A percentile compares a stretch with the other conserved stretches of the same genome.
These are phyloP conservation scores for Leptodermis oblonga DNA, from an alignment of 257 asterid species.

Conservation along the genomic window DNA sequence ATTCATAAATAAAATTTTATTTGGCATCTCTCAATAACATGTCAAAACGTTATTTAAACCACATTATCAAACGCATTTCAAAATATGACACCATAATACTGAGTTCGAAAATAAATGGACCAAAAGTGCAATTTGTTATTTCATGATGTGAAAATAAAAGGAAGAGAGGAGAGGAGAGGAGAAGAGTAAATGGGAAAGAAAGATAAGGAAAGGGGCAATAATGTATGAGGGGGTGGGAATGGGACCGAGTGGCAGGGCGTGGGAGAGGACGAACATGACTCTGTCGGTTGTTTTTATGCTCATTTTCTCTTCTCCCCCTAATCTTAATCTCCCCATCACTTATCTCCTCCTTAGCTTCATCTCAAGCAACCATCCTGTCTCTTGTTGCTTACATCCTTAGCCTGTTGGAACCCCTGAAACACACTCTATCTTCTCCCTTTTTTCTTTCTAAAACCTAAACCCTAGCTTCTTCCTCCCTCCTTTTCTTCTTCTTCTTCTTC, in stretches of 20 bases:
- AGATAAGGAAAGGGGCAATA: constrained; percentile 43
- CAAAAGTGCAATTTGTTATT: background rate
- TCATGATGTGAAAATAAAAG: background rate
- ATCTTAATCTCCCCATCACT: constrained; percentile 29
- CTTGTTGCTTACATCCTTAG: constrained; percentile 78
- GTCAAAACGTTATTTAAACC: background rate
- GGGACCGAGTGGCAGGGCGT: constrained; percentile 99
- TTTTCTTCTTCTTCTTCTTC: background rate
- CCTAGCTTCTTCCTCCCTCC: background rate
- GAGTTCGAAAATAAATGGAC: too few species aligned
- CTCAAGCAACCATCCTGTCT: constrained; percentile 95
- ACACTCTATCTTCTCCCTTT: constrained; percentile 8
- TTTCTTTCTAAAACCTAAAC: background rate
- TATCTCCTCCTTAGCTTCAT: constrained; percentile 50
- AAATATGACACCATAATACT: background rate
- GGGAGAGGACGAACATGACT: constrained; percentile 99
- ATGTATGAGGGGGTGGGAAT: constrained; percentile 58
- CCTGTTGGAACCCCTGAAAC: constrained; percentile 77
- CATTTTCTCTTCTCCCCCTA: constrained; percentile 38
- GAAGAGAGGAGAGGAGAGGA: background rate
- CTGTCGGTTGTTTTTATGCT: constrained; percentile 80
- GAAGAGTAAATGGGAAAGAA: background rate
- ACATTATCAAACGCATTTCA: background rate
- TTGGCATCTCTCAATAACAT: too few species aligned
- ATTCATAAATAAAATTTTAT: too few species aligned